Conservation (phyloP, 768 basidiomycete species). For the Amylocystis lapponica region DNA sequence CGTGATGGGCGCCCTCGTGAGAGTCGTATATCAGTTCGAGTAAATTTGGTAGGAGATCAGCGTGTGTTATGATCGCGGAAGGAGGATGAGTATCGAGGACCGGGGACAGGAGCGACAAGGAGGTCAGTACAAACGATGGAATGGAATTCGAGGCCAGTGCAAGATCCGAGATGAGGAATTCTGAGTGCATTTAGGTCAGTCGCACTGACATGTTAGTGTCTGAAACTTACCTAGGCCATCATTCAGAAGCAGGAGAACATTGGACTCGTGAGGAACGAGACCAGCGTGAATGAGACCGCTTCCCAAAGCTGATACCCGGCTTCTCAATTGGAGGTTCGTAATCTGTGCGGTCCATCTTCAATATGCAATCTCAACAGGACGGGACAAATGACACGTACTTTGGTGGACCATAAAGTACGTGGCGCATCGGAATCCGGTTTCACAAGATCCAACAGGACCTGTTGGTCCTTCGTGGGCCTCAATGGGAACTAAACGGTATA, state of each 20-base stretch:
- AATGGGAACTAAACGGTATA: conserved; percentile 53
- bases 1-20: conserved; percentile 40
- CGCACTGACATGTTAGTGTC: conserved; percentile 1
- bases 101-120: conserved; percentile 53
- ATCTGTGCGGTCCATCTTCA: conserved; percentile 39
- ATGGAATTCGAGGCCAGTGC: conserved; percentile 70
- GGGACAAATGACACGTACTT: conserved; percentile 39
- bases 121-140: conserved; percentile 59
- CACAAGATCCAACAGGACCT: conserved; percentile 61
- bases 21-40: conserved; percentile 69
- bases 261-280: conserved; percentile 54
- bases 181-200: conserved; percentile 28
- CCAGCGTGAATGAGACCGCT: conserved; percentile 59
- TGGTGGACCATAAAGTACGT: conserved; percentile 75
- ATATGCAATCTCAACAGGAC: not conserved
- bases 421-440: conserved; percentile 59
- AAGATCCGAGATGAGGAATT: conserved; percentile 75
- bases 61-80: conserved; percentile 68
- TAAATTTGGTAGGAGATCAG: conserved; percentile 58
- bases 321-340: conserved; percentile 64
- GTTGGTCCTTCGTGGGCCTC: conserved; percentile 66
- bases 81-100: conserved; percentile 63
- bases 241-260: conserved; percentile 71
- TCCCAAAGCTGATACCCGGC: conserved; percentile 67
- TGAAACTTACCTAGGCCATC: conserved; percentile 61